A percentile compares a stretch with the other conserved stretches of the same genome.
phyloP scores from a whole-genome alignment of 192 early-diverging fungal genomes.

The Backusella tuberculispora region DNA sequence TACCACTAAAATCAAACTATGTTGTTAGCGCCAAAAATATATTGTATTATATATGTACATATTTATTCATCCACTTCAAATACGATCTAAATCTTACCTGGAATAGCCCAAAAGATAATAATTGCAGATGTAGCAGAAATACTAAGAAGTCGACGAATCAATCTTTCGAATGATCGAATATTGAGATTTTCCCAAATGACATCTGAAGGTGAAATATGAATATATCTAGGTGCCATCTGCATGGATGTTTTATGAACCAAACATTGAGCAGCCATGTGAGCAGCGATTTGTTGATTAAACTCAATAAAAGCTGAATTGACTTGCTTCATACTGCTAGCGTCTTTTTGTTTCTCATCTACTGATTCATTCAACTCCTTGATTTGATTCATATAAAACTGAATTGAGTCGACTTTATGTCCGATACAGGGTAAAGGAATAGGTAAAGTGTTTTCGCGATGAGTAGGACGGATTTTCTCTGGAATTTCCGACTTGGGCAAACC shows the following conservation, averaged over 20 bases:
- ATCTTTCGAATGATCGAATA: conserved; percentile 51
- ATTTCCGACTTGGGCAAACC: conserved; percentile 24
- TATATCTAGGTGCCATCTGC: conserved; percentile 65
- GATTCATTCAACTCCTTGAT: conserved; percentile 50
- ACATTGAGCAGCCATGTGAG: conserved; percentile 78
- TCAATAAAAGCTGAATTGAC: conserved; percentile 80
- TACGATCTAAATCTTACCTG: conserved; percentile 46
- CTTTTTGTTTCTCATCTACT: conserved; percentile 47
- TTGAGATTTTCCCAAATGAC: conserved; percentile 84
- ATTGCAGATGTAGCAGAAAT: conserved; percentile 56
- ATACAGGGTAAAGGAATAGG: conserved; percentile 47
- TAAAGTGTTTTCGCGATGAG: conserved; percentile 51
- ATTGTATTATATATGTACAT: neutral
- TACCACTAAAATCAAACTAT: conserved; percentile 46
- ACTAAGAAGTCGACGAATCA: conserved; percentile 60
- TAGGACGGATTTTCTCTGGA: conserved; percentile 54
- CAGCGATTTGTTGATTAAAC: conserved; percentile 73
- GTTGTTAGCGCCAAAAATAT: neutral
- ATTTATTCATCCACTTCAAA: neutral
- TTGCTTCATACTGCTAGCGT: conserved; percentile 33
- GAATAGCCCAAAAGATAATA: conserved; percentile 73
- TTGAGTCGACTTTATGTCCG: conserved; percentile 70
- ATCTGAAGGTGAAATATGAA: conserved; percentile 71
- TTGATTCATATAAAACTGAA: conserved; percentile 48
- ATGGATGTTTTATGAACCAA: conserved; percentile 64